Evolutionary conservation across 2,329 filamentous ascomycete genomes (phyloP).

Genomic region (Exophiala calicioides): DNA sequence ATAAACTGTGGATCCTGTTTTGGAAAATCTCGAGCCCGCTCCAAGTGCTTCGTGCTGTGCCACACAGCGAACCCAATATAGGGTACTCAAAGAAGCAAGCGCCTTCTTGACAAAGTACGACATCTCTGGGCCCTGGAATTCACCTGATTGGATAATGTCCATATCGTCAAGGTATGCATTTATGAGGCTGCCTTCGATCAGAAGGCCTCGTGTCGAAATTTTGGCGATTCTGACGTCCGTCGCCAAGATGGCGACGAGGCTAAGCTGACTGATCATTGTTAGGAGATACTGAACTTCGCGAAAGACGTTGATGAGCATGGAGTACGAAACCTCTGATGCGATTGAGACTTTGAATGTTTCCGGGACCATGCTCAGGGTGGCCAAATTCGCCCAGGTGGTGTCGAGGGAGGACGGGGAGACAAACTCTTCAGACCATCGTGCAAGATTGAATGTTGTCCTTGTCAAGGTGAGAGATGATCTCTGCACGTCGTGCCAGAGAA

Average conservation of each 20-base stretch:
- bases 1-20: constrained; percentile 1
- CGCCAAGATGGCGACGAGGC: neutral
- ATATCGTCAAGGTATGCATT: constrained; percentile 7
- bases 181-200: constrained; percentile 1
- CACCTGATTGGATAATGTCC: neutral
- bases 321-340: neutral
- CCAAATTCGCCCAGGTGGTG: neutral
- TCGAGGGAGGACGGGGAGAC: neutral
- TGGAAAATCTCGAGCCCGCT: constrained; percentile 4
- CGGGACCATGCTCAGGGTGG: neutral
- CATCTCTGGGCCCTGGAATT: neutral
- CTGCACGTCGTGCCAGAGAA: constrained; percentile 9
- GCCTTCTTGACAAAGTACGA: neutral
- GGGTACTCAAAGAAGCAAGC: constrained; percentile 1
- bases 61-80: constrained; percentile 11
- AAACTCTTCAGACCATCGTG: constrained; percentile 10
- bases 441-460: constrained; percentile 10
- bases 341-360: neutral
- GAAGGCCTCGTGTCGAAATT: constrained; percentile 4
- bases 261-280: neutral
- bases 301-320: neutral
- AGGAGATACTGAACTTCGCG: constrained; percentile 2
- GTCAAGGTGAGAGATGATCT: constrained; percentile 10
- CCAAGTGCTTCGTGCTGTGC: constrained; percentile 8
- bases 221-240: neutral